Conservation (phyloP, 495 filamentous ascomycete genomes). For the Acidiella bohemica region DNA sequence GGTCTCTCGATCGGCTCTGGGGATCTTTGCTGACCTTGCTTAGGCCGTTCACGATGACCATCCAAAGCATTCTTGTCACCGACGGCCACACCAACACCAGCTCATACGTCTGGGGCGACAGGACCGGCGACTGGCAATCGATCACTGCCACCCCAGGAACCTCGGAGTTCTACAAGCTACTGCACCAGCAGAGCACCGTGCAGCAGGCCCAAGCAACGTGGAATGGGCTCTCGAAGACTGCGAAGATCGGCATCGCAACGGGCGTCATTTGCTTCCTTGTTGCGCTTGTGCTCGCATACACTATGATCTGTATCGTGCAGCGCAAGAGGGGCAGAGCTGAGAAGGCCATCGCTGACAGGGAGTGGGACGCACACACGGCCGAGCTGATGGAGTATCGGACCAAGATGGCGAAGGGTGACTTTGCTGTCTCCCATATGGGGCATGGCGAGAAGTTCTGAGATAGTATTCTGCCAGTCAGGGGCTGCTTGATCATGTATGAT, state of each 20-base stretch:
- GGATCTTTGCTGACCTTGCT: too few relatives aligned
- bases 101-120: constrained; percentile 17
- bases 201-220: constrained; percentile 9
- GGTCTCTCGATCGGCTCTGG: too few relatives aligned
- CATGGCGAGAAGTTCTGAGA: constrained; percentile 12
- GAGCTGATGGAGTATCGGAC: constrained; percentile 15
- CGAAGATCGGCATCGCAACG: constrained; percentile 21
- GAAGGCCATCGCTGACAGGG: constrained; percentile 12
- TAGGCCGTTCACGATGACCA: constrained; percentile 21
- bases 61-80: constrained; percentile 15
- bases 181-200: constrained; percentile 10
- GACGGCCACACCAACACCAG: constrained; percentile 15
- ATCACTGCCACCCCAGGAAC: constrained; percentile 16
- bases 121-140: constrained; percentile 13
- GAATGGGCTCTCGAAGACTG: constrained; percentile 13
- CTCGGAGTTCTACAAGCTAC: constrained; percentile 13
- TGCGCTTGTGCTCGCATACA: constrained; percentile 2
- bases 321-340: constrained; percentile 13
- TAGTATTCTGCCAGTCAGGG: too few relatives aligned
- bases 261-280: constrained; percentile 8
- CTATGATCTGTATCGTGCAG: constrained; percentile 14
- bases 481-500: too few relatives aligned
- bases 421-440: constrained; percentile 11
- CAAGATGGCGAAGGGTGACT: constrained; percentile 14
- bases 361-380: constrained; percentile 14